Percentiles rank a stretch among this genome's conserved stretches.
Evolutionary conservation across 2,329 filamentous ascomycete genomes (phyloP).

Genomic region (Pestalotiopsis sp.): DNA sequence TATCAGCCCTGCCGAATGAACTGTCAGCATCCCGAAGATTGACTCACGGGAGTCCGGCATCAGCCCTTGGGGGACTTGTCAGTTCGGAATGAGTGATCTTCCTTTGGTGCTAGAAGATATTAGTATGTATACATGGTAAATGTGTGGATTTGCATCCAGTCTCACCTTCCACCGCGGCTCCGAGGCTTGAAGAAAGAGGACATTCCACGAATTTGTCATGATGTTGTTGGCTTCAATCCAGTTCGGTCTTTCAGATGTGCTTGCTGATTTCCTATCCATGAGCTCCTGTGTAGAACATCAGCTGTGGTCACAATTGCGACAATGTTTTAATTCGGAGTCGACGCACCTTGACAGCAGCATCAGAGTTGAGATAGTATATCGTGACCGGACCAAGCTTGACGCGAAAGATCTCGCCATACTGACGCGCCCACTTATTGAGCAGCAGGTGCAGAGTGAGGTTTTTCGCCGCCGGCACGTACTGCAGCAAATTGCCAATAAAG

Average conservation of each 20-base stretch:
- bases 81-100: conserved; percentile 2
- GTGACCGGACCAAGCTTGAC: not conserved
- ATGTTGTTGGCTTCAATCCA: not conserved
- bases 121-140: not conserved
- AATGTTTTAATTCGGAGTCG: no score
- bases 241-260: not conserved
- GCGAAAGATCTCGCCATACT: conserved; percentile 2
- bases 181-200: not conserved
- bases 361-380: conserved; percentile 5
- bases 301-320: not conserved
- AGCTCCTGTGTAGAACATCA: not conserved
- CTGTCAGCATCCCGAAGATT: not conserved
- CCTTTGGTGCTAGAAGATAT: not conserved
- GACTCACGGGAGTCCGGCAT: not conserved
- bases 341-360: not conserved
- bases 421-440: not conserved
- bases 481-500: not conserved
- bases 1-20: not conserved
- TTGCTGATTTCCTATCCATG: not conserved
- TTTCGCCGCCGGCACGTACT: not conserved
- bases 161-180: not conserved
- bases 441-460: not conserved
- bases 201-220: conserved; percentile 6
- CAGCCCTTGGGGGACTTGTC: not conserved
- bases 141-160: no score